phyloP scores from a whole-genome alignment of 768 basidiomycete genomes.

The Mycena vitilis region DNA sequence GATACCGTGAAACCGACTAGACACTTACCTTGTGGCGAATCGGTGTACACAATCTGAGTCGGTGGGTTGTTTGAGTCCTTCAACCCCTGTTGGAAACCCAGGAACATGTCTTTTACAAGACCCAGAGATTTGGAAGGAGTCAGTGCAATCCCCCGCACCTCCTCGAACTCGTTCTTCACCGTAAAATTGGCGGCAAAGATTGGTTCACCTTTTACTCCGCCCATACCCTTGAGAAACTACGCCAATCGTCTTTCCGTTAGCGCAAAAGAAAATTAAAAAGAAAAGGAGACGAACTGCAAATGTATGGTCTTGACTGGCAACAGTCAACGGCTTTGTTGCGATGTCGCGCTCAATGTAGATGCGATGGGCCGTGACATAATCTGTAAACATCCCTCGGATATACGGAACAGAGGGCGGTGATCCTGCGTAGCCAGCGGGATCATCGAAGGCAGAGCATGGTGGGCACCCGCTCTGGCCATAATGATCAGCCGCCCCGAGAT shows the following conservation, averaged over 20 bases:
- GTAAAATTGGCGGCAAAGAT: slow-evolving; percentile 5
- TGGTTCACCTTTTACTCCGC: background rate
- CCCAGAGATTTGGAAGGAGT: slow-evolving; percentile 2
- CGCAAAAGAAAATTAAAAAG: background rate
- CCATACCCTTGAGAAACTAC: slow-evolving; percentile 8
- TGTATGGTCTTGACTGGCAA: background rate
- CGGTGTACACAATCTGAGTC: slow-evolving; percentile 3
- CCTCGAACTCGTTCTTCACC: slow-evolving; percentile 3
- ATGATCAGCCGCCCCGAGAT: slow-evolving; percentile 8
- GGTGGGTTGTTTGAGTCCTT: slow-evolving; percentile 1
- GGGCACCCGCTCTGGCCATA: background rate
- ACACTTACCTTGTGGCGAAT: slow-evolving; percentile 8
- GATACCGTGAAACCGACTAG: background rate
- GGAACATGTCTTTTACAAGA: slow-evolving; percentile 12
- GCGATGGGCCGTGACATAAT: background rate
- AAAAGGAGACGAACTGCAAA: background rate
- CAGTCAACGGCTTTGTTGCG: background rate
- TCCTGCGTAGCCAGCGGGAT: slow-evolving; percentile 11
- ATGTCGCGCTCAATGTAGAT: slow-evolving; percentile 8
- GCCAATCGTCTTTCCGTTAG: background rate
- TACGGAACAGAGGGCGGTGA: slow-evolving; percentile 5
- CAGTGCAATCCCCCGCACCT: background rate
- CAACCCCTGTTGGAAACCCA: slow-evolving; percentile 2
- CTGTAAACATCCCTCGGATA: slow-evolving; percentile 1
- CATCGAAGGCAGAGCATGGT: slow-evolving; percentile 3